Percentiles rank a stretch among this genome's conserved stretches.
Evolutionary conservation across 345 rosid species (phyloP).

Genomic region (Viola odorata): DNA sequence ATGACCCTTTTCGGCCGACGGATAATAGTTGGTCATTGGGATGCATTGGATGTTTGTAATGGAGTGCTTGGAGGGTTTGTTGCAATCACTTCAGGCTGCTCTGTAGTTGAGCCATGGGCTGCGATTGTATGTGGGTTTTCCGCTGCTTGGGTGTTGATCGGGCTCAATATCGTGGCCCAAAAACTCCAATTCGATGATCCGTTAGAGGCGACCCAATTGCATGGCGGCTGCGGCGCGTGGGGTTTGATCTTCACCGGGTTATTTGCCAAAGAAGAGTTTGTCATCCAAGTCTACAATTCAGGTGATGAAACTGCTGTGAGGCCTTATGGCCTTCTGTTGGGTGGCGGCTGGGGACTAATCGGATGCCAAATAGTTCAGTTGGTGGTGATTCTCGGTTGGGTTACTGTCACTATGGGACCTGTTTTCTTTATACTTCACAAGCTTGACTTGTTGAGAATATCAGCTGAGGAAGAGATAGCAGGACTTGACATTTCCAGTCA

Average conservation of each 20-base stretch:
- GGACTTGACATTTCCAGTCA: conserved; percentile 58
- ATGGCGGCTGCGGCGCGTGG: conserved; percentile 67
- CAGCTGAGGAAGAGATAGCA: conserved; percentile 44
- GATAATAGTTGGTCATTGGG: conserved; percentile 52
- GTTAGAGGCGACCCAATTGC: conserved; percentile 50
- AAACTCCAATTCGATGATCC: conserved; percentile 54
- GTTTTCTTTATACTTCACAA: conserved; percentile 42
- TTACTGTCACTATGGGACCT: conserved; percentile 51
- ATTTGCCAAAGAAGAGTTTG: conserved; percentile 56
- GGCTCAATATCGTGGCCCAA: conserved; percentile 36
- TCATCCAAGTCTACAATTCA: conserved; percentile 44
- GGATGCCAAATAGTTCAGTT: conserved; percentile 42
- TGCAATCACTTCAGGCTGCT: conserved; percentile 56
- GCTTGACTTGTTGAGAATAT: conserved; percentile 41
- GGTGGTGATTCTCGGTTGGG: conserved; percentile 41
- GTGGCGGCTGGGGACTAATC: conserved; percentile 57
- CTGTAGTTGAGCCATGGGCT: conserved; percentile 70
- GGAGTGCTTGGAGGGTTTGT: conserved; percentile 55
- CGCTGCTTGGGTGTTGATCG: conserved; percentile 49
- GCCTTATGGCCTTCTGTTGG: conserved; percentile 49
- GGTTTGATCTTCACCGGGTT: conserved; percentile 53
- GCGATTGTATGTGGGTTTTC: conserved; percentile 49
- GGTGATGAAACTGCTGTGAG: conserved; percentile 34
- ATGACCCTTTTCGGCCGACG: conserved; percentile 49
- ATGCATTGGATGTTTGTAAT: conserved; percentile 56